phyloP scores from a whole-genome alignment of 2,329 filamentous ascomycete genomes.

The Dryadomyces quercus-mongolicae region DNA sequence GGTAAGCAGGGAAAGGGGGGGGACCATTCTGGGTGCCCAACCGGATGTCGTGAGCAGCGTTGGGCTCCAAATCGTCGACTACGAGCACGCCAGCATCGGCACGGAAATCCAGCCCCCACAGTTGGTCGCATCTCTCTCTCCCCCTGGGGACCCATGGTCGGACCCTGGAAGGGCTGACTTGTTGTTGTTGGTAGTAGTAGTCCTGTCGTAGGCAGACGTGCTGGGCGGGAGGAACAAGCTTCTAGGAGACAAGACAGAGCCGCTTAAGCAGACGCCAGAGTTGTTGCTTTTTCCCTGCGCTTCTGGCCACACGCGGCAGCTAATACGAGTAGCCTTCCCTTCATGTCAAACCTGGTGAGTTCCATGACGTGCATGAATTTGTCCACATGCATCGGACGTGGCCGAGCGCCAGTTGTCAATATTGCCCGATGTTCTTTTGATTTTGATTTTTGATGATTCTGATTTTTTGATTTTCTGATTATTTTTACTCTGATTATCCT shows the following conservation, averaged over 20 bases:
- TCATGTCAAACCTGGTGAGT: neutral
- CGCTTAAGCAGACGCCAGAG: too few relatives aligned
- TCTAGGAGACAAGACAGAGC: too few relatives aligned
- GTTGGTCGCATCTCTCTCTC: neutral
- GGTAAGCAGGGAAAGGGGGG: neutral
- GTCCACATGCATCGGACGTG: conserved; percentile 2
- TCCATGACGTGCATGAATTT: neutral
- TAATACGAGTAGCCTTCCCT: neutral
- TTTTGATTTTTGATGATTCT: neutral
- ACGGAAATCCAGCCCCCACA: neutral
- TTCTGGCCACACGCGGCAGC: neutral
- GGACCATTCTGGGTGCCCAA: neutral
- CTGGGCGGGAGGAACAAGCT: too few relatives aligned
- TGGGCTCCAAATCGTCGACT: neutral
- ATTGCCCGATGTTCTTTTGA: neutral
- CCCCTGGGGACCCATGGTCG: neutral
- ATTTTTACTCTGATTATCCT: too few relatives aligned
- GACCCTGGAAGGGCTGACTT: too few relatives aligned
- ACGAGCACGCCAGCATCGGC: neutral
- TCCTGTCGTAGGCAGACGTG: too few relatives aligned
- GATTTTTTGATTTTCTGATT: too few relatives aligned
- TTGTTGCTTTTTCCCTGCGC: too few relatives aligned
- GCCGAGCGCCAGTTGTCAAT: conserved; percentile 7
- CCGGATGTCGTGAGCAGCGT: neutral
- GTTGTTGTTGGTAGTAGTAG: too few relatives aligned